These are phyloP conservation scores for Neurospora sp. DNA, from an alignment of 495 filamentous ascomycete species.

Conservation along the genomic window DNA sequence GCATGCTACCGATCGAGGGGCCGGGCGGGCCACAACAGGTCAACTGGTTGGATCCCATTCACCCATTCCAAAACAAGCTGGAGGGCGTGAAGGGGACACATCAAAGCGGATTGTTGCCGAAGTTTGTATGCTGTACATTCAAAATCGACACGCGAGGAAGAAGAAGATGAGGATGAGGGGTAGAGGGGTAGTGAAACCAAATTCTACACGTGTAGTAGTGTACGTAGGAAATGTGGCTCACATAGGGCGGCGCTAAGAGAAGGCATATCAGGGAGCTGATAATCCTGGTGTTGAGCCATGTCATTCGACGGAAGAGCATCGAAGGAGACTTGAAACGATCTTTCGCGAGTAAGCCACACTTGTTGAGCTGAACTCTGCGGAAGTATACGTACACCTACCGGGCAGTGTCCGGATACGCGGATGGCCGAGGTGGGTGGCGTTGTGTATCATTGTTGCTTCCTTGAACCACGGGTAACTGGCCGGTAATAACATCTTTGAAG, in stretches of 20 bases:
- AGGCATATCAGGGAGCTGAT: neutral
- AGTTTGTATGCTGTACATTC: neutral
- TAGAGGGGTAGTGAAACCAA: neutral
- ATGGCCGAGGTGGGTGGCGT: neutral
- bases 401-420: neutral
- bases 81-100: no score
- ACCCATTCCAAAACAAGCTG: neutral
- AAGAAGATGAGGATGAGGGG: neutral
- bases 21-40: neutral
- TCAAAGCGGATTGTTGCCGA: neutral
- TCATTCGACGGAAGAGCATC: neutral
- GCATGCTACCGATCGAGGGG: neutral
- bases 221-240: neutral
- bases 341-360: neutral
- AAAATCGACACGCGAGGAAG: neutral
- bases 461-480: neutral
- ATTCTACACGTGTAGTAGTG: neutral
- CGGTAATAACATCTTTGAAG: neutral
- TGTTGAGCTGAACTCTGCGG: neutral
- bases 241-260: neutral
- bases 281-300: neutral
- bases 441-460: neutral
- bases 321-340: neutral
- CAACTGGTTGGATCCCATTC: neutral
- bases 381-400: neutral